Base-by-base conservation (phyloP, 2,329 filamentous ascomycete species). In the Talaromyces sp. region DNA sequence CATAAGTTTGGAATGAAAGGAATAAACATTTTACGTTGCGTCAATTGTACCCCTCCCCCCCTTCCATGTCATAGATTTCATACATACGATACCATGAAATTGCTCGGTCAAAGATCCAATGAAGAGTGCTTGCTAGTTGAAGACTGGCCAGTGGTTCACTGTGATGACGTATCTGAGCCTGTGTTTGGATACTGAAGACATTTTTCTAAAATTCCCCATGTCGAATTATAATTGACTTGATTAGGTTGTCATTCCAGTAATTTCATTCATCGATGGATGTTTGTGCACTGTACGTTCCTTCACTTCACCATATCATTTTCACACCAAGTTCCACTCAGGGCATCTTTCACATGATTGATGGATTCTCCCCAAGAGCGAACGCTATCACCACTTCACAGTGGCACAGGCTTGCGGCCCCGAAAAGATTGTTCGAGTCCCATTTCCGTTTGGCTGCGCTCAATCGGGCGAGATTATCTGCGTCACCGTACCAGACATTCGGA, bases 361-460 rank as follows among this genome's bases (percentile, higher is more conserved):
- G 13, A n/a, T 54, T 54, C 6, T 35, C 31, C 4, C 4, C 27
- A 16, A 19, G 50, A 6, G 50, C 16, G 14, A 33, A 3, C 19
- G 3, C 31, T 13, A 54, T 35, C 13, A 13, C 5, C 9, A 7
- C 8, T 47, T 48, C 35, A 50, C 7, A 60, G 31, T 3, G 63
- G 48, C 7, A 65, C 57, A 11, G 63, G 63, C 10, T 65, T 61
- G 63, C 63, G 9, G 57, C 63, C 6, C 63, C 63, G 64, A 72
- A 68, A 59, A 72, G 24, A 69, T 72, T 71, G 6, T 71, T 69
- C 2, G 72, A 72, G 65, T 75, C 73, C 62, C 67, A 75, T 39
- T 63, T 62, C n/a, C 69, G 68, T 66, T 74, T 74, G 35, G 73
- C 64, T 19, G 45, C 60, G 27, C 39, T 64, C 6, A 75, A 66